A percentile compares a stretch with the other conserved stretches of the same genome.
Evolutionary conservation across 2,329 filamentous ascomycete genomes (phyloP).

Genomic region (Didymella keratinophila): DNA sequence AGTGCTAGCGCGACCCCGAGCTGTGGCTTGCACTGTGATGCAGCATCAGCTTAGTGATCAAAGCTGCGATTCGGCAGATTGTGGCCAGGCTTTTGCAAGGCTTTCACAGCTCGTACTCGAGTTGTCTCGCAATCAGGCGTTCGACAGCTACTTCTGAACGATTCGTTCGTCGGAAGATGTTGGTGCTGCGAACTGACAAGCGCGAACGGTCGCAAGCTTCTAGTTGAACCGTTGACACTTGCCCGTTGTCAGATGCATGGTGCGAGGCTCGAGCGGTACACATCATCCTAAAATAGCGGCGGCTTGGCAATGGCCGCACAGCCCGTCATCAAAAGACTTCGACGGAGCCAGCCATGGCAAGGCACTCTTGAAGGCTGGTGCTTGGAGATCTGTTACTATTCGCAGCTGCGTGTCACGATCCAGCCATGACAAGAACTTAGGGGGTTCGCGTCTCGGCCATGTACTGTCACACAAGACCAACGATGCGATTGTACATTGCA

Average conservation of each 20-base stretch:
- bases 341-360: background rate
- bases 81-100: background rate
- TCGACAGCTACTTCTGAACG: background rate
- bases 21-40: constrained; percentile 18
- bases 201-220: background rate
- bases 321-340: constrained; percentile 5
- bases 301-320: constrained; percentile 11
- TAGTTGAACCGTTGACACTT: constrained; percentile 4
- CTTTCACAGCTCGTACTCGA: background rate
- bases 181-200: background rate
- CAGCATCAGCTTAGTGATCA: constrained; percentile 15
- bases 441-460: constrained; percentile 1
- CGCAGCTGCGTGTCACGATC: constrained; percentile 3
- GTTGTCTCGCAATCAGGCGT: background rate
- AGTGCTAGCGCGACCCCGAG: constrained; percentile 20
- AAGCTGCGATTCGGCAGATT: constrained; percentile 5
- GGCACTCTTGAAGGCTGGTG: constrained; percentile 7
- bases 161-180: background rate
- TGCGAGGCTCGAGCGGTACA: constrained; percentile 13
- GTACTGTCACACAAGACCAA: background rate
- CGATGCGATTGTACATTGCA: background rate
- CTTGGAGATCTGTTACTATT: constrained; percentile 15
- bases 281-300: constrained; percentile 15
- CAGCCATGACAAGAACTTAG: background rate
- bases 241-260: constrained; percentile 10